phyloP scores from a whole-genome alignment of 768 basidiomycete genomes.

The Lentinula detonsa region DNA sequence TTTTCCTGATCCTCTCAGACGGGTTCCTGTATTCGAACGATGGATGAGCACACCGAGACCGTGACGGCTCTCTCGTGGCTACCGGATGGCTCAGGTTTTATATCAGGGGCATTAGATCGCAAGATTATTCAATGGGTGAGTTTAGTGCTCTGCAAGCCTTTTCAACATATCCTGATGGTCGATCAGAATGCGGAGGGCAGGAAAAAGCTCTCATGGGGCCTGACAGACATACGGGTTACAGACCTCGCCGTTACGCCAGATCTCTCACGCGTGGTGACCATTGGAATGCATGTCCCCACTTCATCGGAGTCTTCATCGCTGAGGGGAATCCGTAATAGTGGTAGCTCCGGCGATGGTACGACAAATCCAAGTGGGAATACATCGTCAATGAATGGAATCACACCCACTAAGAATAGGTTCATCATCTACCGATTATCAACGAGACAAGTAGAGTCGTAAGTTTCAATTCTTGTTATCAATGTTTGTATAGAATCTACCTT shows the following conservation, averaged over 20 bases:
- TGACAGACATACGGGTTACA: conserved; percentile 71
- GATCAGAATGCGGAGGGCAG: conserved; percentile 71
- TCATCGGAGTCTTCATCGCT: conserved; percentile 16
- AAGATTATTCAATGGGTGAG: conserved; percentile 81
- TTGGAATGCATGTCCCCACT: conserved; percentile 55
- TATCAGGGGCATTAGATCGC: conserved; percentile 84
- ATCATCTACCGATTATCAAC: conserved; percentile 75
- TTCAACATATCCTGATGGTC: neutral
- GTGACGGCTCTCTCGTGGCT: conserved; percentile 87
- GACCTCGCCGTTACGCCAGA: conserved; percentile 88
- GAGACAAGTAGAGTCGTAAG: conserved; percentile 65
- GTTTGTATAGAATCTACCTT: neutral
- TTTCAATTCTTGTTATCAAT: conserved; percentile 11
- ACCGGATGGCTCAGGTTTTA: conserved; percentile 83
- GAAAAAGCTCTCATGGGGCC: conserved; percentile 62
- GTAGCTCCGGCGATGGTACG: conserved; percentile 28
- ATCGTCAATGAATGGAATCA: conserved; percentile 5
- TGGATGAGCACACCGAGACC: conserved; percentile 72
- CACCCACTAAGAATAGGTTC: conserved; percentile 37
- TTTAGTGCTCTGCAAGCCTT: conserved; percentile 4
- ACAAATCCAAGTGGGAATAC: conserved; percentile 27
- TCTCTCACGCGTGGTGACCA: conserved; percentile 74
- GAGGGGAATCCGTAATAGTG: conserved; percentile 11
- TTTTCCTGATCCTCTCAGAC: conserved; percentile 40
- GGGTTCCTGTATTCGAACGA: conserved; percentile 59